These are phyloP conservation scores for Rhododendron mucronatum DNA, from an alignment of 148 eudicot species.

Conservation along the genomic window DNA sequence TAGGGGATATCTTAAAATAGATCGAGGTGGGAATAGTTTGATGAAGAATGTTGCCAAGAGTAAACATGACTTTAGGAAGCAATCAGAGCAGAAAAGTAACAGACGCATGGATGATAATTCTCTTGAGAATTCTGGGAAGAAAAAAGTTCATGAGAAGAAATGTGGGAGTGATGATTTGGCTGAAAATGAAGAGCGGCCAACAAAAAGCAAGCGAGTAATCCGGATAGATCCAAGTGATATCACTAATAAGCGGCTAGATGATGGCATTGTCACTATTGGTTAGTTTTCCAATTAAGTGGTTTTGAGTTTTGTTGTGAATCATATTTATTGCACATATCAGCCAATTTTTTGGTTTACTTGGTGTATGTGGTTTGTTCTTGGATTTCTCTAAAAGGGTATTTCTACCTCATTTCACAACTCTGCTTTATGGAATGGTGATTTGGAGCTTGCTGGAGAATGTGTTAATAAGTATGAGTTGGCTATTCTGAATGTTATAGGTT, in stretches of 20 bases:
- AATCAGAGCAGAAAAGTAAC: not conserved
- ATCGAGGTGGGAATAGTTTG: not conserved
- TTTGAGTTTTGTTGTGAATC: not conserved
- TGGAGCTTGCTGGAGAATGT: not conserved
- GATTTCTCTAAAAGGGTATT: not conserved
- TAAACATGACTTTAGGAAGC: slow-evolving; percentile 1
- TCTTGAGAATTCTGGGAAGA: slow-evolving; percentile 4
- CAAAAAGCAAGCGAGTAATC: slow-evolving; percentile 14
- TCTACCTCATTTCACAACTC: not conserved
- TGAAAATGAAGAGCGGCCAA: slow-evolving; percentile 9
- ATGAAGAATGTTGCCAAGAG: not conserved
- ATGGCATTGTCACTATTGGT: slow-evolving; percentile 14
- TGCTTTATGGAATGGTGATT: not conserved
- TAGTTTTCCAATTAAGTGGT: not conserved
- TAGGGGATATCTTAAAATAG: not conserved
- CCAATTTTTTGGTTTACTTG: not conserved
- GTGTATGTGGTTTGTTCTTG: not conserved
- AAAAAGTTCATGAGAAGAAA: slow-evolving; percentile 17
- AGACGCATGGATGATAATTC: not conserved
- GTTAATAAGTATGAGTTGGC: not conserved
- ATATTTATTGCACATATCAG: not conserved
- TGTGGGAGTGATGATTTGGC: not conserved
- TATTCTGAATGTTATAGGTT: not conserved
- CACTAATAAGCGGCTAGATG: slow-evolving; percentile 20
- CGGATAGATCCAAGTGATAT: slow-evolving; percentile 23